Base-by-base conservation (phyloP, 2,329 filamentous ascomycete genomes). In the Apiospora aurea region DNA sequence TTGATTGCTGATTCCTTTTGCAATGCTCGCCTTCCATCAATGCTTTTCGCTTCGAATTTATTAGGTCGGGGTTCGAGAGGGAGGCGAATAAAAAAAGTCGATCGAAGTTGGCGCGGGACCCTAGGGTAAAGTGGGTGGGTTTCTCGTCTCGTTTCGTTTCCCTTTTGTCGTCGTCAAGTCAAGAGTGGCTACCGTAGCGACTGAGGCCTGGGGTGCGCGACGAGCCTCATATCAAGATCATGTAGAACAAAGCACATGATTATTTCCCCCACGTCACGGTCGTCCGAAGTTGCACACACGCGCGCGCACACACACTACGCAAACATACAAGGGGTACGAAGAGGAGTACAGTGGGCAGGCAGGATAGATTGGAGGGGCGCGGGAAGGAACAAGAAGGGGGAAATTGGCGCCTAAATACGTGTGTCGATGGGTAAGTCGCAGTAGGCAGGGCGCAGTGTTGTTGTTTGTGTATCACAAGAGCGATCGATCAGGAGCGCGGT, bases 161-260 rank as follows among this genome's bases (percentile, higher is more conserved):
- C 21, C 7, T 49, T 49, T 41, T 34, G 57, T 24, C 57, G 57
- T 24, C 18, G 57, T 51, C 18, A 49, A 49, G 34, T 29, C 26
- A 29, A 29, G 21, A 38, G 53, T 57, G 29, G 57, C 34, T 64
- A 64, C 57, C 57, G 57, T 61, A 61, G 4, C 34, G 57, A 64
- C 57, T n/a, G 29, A 38, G 57, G 57, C 29, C 11, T 64, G 18
- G 34, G 34, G 34, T 64, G 57, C 57, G 34, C 57, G 34, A n/a
- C 34, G 57, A 64, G 57, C 57, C 29, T 64, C 57, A 64, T 64
- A n/a, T 41, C 57, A 64, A 41, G 10, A 64, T 34, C 57, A 64
- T 64, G 57, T n/a, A 64, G 57, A 64, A 41, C 57, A 64, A 64
- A 64, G 29, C 34, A 41, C 57, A 64, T 64, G 57, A 14, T 41